Evolutionary conservation across 345 rosid species (phyloP).

Genomic region (Aethionema arabicum): DNA sequence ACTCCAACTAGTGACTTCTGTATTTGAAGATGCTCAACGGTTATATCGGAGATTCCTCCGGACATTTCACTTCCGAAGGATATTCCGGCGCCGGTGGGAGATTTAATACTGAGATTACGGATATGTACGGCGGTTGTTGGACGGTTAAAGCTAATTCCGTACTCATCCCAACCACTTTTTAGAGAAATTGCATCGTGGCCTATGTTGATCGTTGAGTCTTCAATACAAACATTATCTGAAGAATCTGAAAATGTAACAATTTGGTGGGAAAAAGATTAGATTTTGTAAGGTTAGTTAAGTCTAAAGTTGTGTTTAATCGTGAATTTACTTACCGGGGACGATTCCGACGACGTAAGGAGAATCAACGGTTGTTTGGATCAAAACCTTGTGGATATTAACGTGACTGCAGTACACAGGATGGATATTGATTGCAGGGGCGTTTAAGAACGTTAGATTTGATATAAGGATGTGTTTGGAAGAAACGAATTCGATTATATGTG

Average conservation of each 20-base stretch:
- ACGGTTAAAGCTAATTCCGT: constrained; percentile 71
- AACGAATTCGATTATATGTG: constrained; percentile 78
- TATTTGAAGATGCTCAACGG: constrained; percentile 49
- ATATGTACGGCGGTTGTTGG: constrained; percentile 62
- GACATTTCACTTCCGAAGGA: constrained; percentile 99
- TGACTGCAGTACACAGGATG: constrained; percentile 84
- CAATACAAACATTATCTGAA: constrained; percentile 76
- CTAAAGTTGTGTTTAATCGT: no score
- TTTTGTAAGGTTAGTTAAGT: no score
- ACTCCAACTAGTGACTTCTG: constrained; percentile 58
- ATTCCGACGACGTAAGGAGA: constrained; percentile 73
- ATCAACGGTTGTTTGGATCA: constrained; percentile 52
- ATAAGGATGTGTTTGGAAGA: constrained; percentile 60
- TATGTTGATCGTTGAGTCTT: constrained; percentile 64
- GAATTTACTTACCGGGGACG: constrained; percentile 58
- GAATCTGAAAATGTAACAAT: constrained; percentile 59
- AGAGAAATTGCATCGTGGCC: constrained; percentile 79
- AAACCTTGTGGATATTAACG: constrained; percentile 37
- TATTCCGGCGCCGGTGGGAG: constrained; percentile 69
- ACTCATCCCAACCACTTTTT: constrained; percentile 97
- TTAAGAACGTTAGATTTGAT: constrained; percentile 76
- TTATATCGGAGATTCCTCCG: constrained; percentile 75
- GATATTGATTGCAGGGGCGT: constrained; percentile 75
- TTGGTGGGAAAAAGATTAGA: no score
- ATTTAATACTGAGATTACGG: constrained; percentile 59